A percentile compares a stretch with the other conserved stretches of the same genome.
phyloP scores from a whole-genome alignment of 1,139 yeast species.

The Keqinozyma sinolaborantium region DNA sequence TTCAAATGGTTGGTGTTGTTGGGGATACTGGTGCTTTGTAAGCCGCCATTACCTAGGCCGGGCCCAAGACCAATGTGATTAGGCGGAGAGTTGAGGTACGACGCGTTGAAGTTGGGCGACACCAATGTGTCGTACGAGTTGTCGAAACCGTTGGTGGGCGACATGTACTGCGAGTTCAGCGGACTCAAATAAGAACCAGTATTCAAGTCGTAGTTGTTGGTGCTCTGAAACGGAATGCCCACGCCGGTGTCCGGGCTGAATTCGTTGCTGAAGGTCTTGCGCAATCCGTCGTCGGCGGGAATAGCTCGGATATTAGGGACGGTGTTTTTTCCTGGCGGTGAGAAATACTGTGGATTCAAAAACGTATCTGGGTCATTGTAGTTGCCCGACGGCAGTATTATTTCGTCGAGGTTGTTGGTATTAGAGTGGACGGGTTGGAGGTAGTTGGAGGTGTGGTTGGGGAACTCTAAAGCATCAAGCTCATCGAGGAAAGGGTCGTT shows the following conservation, averaged over 20 bases:
- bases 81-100: conserved; percentile 38
- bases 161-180: conserved; percentile 18
- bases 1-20: conserved; percentile 10
- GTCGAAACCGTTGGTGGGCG: conserved; percentile 17
- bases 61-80: conserved; percentile 13
- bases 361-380: conserved; percentile 17
- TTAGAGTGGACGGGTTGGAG: conserved; percentile 10
- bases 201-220: conserved; percentile 16
- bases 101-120: conserved; percentile 24
- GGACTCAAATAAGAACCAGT: conserved; percentile 25
- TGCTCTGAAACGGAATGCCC: conserved; percentile 19
- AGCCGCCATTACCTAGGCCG: conserved; percentile 6
- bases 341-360: conserved; percentile 39
- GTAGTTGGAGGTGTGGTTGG: conserved; percentile 12
- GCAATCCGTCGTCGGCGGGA: conserved; percentile 1
- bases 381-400: conserved; percentile 30
- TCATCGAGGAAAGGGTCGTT: conserved; percentile 38
- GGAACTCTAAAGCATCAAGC: conserved; percentile 18
- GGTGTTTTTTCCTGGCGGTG: conserved; percentile 29
- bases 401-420: conserved; percentile 30
- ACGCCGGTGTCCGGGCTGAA: conserved; percentile 33
- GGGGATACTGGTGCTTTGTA: conserved; percentile 24
- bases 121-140: conserved; percentile 27
- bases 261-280: conserved; percentile 7
- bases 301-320: conserved; percentile 3